Percentiles rank a stretch among this genome's conserved stretches.
phyloP scores from a whole-genome alignment of 768 basidiomycete species.

The Mycena rebaudengoi region DNA sequence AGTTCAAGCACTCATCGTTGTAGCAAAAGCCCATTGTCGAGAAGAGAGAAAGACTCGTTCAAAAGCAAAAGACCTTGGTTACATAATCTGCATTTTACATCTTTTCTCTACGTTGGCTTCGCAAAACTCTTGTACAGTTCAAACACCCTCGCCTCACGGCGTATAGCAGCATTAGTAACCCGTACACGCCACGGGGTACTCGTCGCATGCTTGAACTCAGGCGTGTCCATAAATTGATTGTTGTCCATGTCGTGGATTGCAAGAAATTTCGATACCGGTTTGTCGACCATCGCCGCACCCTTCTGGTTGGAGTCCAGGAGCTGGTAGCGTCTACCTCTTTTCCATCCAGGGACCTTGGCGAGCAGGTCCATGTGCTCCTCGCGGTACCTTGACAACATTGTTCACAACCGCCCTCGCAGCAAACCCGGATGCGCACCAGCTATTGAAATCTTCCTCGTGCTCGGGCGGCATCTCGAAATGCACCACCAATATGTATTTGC shows the following conservation, averaged over 20 bases:
- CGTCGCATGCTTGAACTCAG: slow-evolving; percentile 34
- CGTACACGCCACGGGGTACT: slow-evolving; percentile 36
- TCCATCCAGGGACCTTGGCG: slow-evolving; percentile 40
- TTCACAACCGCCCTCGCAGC: not conserved
- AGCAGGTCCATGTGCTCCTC: slow-evolving; percentile 44
- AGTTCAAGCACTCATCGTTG: slow-evolving; percentile 26
- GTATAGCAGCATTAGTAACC: slow-evolving; percentile 28
- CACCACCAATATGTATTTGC: slow-evolving; percentile 34
- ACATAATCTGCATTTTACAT: not conserved
- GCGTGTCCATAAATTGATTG: slow-evolving; percentile 27
- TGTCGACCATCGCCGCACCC: slow-evolving; percentile 19
- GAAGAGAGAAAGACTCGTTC: not conserved
- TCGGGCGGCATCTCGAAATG: slow-evolving; percentile 30
- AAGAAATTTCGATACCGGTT: slow-evolving; percentile 38
- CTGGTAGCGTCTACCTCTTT: slow-evolving; percentile 39
- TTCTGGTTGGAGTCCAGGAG: slow-evolving; percentile 31
- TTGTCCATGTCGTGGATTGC: slow-evolving; percentile 42
- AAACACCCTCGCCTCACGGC: slow-evolving; percentile 32
- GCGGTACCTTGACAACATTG: slow-evolving; percentile 32
- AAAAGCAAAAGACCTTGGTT: not conserved
- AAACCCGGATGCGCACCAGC: slow-evolving; percentile 28
- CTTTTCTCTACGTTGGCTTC: not conserved
- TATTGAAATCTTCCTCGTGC: slow-evolving; percentile 41
- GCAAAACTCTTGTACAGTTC: slow-evolving; percentile 32
- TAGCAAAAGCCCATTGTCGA: slow-evolving; percentile 28